Evolutionary conservation across 2,329 filamentous ascomycete species (phyloP), one percentile per base, ranked within the genome.

Genomic region (Aureobasidium zeae): DNA sequence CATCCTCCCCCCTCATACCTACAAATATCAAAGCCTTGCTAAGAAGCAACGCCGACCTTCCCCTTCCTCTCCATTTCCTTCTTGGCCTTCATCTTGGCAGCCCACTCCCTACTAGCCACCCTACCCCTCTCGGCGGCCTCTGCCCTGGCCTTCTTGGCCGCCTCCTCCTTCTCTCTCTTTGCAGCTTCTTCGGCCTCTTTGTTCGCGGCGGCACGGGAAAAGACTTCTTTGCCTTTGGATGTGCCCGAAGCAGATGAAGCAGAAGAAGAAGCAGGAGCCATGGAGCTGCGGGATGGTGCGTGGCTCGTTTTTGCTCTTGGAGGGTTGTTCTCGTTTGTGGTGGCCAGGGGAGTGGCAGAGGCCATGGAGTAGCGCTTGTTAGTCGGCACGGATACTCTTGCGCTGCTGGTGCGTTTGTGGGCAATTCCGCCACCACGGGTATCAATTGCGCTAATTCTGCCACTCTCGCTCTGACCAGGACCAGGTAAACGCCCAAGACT

Each of bases 111-210:
- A 51, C 63, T 67, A 26, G 62, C 57, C 29, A 61, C 58, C 12
- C 69, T 53, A 0, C 67, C 63, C 4, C 67, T 51, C 55, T 70
- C 68, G 0, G 68, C 64, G 5, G 69, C 69, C 21, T 64, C 64
- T 1, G 61, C 63, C 22, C 69, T 56, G 16, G 69, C 69, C 48
- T 59, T 61, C 54, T 64, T 67, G 0, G 67, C 65, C 2, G 67
- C 67, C 12, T 70, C 68, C 48, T 71, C 69, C 49, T 70, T 71
- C 38, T 66, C 66, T 12, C 51, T 58, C 44, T 64, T 60, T 49
- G 65, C 61, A 37, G 56, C 55, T 44, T 68, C 66, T 8, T 58
- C 55, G 2, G 57, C 55, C 35, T 62, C 61, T 33, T 68, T 65
- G 39, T 67, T 63, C 9, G 59, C 37, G 22, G 61, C 62, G 19